These are phyloP conservation scores for Trypanosoma platydactyli DNA, from an alignment of 208 protist species.

Conservation along the genomic window DNA sequence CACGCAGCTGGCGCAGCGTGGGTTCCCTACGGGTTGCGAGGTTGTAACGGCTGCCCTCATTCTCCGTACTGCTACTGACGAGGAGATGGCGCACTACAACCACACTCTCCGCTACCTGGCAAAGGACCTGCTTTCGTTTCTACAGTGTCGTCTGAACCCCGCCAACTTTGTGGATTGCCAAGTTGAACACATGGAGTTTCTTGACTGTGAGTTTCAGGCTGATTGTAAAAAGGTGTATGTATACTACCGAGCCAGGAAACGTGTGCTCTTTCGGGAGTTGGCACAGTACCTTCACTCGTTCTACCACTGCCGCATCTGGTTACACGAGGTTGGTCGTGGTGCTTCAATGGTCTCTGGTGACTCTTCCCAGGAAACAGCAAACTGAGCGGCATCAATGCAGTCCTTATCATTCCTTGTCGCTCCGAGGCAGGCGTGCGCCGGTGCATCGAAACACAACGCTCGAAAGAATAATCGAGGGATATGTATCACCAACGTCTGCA, in stretches of 20 bases:
- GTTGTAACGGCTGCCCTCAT: slow-evolving; percentile 31
- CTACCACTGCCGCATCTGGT: slow-evolving; percentile 81
- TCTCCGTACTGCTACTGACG: slow-evolving; percentile 19
- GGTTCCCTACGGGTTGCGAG: slow-evolving; percentile 30
- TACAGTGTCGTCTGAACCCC: slow-evolving; percentile 21
- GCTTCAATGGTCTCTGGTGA: slow-evolving; percentile 1
- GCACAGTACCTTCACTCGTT: slow-evolving; percentile 71
- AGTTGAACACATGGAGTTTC: slow-evolving; percentile 64
- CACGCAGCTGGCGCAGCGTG: slow-evolving; percentile 18
- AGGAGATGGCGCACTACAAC: slow-evolving; percentile 21
- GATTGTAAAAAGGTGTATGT: slow-evolving; percentile 81
- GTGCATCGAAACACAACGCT: too few species aligned
- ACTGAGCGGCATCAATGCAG: not conserved
- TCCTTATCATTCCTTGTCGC: not conserved
- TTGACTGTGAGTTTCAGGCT: slow-evolving; percentile 76
- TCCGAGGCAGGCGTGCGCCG: not conserved
- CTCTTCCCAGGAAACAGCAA: slow-evolving; percentile 17
- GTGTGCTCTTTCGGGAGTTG: slow-evolving; percentile 69
- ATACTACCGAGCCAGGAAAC: slow-evolving; percentile 45
- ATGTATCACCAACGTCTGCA: too few species aligned
- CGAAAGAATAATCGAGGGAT: too few species aligned
- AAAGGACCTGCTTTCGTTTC: slow-evolving; percentile 24
- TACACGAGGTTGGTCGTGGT: slow-evolving; percentile 42
- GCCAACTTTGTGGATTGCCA: slow-evolving; percentile 45
- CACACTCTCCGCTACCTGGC: slow-evolving; percentile 17